Conservation (phyloP, 176 grass and related monocot genomes). For the Cenchrus fungigraminus region DNA sequence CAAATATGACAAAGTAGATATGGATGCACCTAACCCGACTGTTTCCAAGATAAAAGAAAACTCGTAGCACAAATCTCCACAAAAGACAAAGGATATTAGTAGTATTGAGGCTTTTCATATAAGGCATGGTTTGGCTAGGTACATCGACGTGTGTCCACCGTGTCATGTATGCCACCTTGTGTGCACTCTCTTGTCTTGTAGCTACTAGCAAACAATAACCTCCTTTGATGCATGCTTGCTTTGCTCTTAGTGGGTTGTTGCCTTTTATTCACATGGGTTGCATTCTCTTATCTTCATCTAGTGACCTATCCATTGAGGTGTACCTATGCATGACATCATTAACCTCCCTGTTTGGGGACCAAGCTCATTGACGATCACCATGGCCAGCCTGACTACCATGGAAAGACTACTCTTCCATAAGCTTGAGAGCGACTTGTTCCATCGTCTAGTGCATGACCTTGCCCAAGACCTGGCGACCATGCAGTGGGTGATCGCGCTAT, state of each 20-base stretch:
- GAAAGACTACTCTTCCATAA: slow-evolving; percentile 56
- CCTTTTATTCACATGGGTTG: slow-evolving; percentile 10
- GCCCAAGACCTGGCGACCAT: slow-evolving; percentile 40
- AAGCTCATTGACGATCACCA: slow-evolving; percentile 11
- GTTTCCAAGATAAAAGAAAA: background rate
- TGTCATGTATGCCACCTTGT: background rate
- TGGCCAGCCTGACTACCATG: slow-evolving; percentile 21
- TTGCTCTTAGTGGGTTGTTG: background rate
- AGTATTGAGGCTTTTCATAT: slow-evolving; percentile 4
- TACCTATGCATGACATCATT: background rate
- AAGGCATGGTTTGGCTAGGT: background rate
- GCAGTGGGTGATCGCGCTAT: slow-evolving; percentile 64
- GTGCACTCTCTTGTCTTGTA: slow-evolving; percentile 13
- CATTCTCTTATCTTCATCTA: background rate
- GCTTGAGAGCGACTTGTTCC: slow-evolving; percentile 51
- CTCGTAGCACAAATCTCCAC: background rate
- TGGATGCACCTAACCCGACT: background rate
- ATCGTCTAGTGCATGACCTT: slow-evolving; percentile 51
- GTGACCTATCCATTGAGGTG: background rate
- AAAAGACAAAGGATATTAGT: background rate
- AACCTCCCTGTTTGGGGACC: background rate
- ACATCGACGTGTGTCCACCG: background rate
- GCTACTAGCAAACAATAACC: slow-evolving; percentile 13
- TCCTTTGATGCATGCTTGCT: slow-evolving; percentile 9
- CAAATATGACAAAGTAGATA: no score